Conservation (phyloP, 2,329 filamentous ascomycete genomes). For the Verruconis gallopava region DNA sequence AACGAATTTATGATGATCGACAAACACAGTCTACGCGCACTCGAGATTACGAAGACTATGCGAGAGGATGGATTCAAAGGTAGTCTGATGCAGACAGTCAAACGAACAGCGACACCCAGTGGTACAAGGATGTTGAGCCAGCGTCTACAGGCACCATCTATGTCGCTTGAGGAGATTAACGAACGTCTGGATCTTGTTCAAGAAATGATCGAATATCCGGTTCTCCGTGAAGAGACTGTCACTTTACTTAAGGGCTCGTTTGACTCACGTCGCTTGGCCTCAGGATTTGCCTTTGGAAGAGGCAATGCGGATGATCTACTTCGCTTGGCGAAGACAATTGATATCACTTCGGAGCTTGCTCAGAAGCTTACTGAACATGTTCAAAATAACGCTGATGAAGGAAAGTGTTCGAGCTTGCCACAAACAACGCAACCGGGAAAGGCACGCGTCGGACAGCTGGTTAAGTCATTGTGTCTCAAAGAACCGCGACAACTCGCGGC, state of each 20-base stretch:
- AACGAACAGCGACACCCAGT: constrained; percentile 81
- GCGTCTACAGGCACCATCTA: constrained; percentile 74
- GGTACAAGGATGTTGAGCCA: constrained; percentile 73
- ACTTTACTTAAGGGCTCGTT: constrained; percentile 60
- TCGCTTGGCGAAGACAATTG: constrained; percentile 67
- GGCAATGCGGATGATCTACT: constrained; percentile 89
- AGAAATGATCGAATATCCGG: constrained; percentile 52
- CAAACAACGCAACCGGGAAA: background rate
- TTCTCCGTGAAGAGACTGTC: constrained; percentile 57
- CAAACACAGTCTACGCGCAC: constrained; percentile 74
- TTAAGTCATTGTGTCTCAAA: constrained; percentile 50
- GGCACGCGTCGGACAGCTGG: constrained; percentile 28
- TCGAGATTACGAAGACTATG: constrained; percentile 81
- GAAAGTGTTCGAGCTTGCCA: constrained; percentile 9
- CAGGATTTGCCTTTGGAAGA: constrained; percentile 84
- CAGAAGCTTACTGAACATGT: constrained; percentile 27
- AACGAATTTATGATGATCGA: constrained; percentile 81
- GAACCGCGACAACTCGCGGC: constrained; percentile 55
- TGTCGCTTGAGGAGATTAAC: constrained; percentile 68
- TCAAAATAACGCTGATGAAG: constrained; percentile 6
- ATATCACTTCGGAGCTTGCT: constrained; percentile 56
- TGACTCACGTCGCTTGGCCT: constrained; percentile 79
- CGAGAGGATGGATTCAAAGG: constrained; percentile 67
- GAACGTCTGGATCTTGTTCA: constrained; percentile 70
- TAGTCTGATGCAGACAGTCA: constrained; percentile 79